A percentile compares a stretch with the other conserved stretches of the same genome.
Evolutionary conservation across 352 stramenopile species (phyloP).

Genomic region (Thraustochytrium striatum): DNA sequence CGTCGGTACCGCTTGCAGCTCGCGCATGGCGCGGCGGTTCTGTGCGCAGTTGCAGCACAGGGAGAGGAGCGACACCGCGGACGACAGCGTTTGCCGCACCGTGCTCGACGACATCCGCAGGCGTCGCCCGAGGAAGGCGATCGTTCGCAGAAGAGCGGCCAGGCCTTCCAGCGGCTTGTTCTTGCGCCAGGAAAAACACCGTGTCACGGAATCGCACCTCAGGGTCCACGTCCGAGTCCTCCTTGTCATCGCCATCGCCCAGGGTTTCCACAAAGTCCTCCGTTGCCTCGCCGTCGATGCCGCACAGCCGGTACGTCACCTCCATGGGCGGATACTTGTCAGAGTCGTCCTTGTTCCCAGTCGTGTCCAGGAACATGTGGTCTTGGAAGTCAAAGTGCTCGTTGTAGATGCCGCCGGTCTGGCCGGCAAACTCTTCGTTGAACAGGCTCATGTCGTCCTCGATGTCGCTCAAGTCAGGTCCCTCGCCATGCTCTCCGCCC

Average conservation of each 20-base stretch:
- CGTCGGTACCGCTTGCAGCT: background rate
- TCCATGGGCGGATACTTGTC: conserved; percentile 64
- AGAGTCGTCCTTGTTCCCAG: too few species aligned
- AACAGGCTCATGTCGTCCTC: too few species aligned
- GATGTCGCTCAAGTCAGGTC: too few species aligned
- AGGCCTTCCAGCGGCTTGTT: background rate
- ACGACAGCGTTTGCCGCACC: background rate
- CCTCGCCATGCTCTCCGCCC: too few species aligned
- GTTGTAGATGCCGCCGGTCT: too few species aligned
- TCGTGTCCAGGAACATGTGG: too few species aligned
- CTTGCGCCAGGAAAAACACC: background rate
- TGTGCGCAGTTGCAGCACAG: conserved; percentile 19
- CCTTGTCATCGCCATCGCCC: conserved; percentile 31
- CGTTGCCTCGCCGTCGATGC: conserved; percentile 74
- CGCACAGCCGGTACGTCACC: conserved; percentile 70
- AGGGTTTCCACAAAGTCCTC: conserved; percentile 67
- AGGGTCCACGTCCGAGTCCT: conserved; percentile 33
- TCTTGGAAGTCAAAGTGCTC: too few species aligned
- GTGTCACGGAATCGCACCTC: conserved; percentile 22
- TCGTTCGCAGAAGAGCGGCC: conserved; percentile 19
- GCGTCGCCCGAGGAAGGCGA: background rate
- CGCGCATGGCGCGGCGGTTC: background rate
- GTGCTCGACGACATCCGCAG: conserved; percentile 1
- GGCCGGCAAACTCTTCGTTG: too few species aligned
- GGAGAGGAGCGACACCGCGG: background rate